These are phyloP conservation scores for Xerocomus potaroensis DNA, from an alignment of 768 basidiomycete genomes.

Conservation along the genomic window DNA sequence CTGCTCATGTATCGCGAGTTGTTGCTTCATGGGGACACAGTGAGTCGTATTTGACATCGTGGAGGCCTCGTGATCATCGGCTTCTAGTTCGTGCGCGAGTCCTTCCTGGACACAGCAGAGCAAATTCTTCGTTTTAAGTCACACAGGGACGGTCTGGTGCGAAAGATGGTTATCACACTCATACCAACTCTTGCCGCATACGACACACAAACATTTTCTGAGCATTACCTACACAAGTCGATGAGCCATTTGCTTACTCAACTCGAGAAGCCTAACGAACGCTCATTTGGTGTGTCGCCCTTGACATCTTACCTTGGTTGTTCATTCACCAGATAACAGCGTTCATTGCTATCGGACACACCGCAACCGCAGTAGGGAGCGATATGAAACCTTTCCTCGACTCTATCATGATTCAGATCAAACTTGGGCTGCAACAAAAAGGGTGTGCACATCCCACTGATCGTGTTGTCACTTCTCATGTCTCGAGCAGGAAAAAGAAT, in stretches of 20 bases:
- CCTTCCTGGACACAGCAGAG: constrained; percentile 83
- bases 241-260: constrained; percentile 90
- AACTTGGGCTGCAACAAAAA: constrained; percentile 79
- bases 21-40: constrained; percentile 91
- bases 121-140: constrained; percentile 85
- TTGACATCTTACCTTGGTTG: constrained; percentile 9
- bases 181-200: constrained; percentile 94
- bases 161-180: constrained; percentile 92
- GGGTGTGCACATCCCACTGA: constrained; percentile 50
- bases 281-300: constrained; percentile 64
- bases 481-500: constrained; percentile 64
- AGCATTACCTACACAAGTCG: constrained; percentile 86
- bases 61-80: constrained; percentile 1
- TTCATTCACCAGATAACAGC: constrained; percentile 42
- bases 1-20: constrained; percentile 89
- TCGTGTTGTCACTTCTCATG: constrained; percentile 1
- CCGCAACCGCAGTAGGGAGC: constrained; percentile 84
- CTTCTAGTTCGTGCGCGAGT: constrained; percentile 79
- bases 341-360: constrained; percentile 94
- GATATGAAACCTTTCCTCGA: constrained; percentile 97
- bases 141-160: constrained; percentile 81
- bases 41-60: constrained; percentile 35
- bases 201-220: constrained; percentile 88
- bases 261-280: constrained; percentile 83
- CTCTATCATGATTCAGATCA: constrained; percentile 83